phyloP scores from a whole-genome alignment of 2,329 filamentous ascomycete species.

The Anthostomella pinea region DNA sequence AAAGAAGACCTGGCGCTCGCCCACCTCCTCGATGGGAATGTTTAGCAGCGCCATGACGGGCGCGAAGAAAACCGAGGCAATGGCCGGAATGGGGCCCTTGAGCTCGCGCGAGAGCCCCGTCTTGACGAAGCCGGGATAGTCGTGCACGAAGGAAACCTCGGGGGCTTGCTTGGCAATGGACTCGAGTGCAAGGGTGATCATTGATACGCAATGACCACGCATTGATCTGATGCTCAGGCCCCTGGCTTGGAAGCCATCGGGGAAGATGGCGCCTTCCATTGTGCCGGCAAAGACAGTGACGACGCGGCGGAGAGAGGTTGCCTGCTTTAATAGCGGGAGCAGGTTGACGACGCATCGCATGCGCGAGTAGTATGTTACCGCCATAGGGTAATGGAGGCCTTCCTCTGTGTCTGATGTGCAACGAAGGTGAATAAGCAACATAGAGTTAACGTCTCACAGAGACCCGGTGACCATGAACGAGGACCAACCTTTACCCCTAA shows the following conservation, averaged over 20 bases:
- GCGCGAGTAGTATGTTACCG: slow-evolving; percentile 56
- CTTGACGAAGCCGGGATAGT: slow-evolving; percentile 38
- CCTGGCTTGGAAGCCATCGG: slow-evolving; percentile 43
- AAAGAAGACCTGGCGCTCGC: slow-evolving; percentile 38
- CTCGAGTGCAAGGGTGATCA: slow-evolving; percentile 10
- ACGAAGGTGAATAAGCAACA: too few species aligned
- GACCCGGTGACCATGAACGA: background rate
- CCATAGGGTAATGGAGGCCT: slow-evolving; percentile 50
- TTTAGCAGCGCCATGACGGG: slow-evolving; percentile 12
- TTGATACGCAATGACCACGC: slow-evolving; percentile 43
- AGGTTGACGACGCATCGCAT: slow-evolving; percentile 56
- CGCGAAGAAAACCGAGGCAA: slow-evolving; percentile 28
- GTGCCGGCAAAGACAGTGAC: slow-evolving; percentile 53
- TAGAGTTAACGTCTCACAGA: slow-evolving; percentile 1
- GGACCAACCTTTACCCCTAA: slow-evolving; percentile 22
- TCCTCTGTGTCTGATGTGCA: slow-evolving; percentile 57
- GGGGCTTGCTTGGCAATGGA: slow-evolving; percentile 35
- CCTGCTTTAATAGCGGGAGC: slow-evolving; percentile 50
- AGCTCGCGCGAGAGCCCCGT: slow-evolving; percentile 26
- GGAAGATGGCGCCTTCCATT: slow-evolving; percentile 48
- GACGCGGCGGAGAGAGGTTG: slow-evolving; percentile 48
- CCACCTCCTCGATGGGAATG: slow-evolving; percentile 32
- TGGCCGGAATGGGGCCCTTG: slow-evolving; percentile 23
- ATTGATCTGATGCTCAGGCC: slow-evolving; percentile 37
- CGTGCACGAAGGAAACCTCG: slow-evolving; percentile 39